phyloP scores from a whole-genome alignment of 2,329 filamentous ascomycete species.

The Verticillium longisporum region DNA sequence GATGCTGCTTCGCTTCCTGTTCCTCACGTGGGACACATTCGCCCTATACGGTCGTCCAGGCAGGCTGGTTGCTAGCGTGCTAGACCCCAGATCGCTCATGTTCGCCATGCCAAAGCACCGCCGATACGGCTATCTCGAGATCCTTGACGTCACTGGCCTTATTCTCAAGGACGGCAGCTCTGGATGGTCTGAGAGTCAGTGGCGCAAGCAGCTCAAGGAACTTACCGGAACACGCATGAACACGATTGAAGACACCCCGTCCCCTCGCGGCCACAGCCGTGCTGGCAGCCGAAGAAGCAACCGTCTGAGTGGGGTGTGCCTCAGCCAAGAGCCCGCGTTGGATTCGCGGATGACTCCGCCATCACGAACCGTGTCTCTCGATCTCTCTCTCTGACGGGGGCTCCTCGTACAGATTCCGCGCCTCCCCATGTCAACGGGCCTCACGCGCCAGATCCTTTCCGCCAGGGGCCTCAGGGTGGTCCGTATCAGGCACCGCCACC shows the following conservation, averaged over 20 bases:
- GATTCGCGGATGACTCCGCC: constrained; percentile 49
- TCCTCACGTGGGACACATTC: constrained; percentile 92
- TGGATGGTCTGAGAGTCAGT: constrained; percentile 78
- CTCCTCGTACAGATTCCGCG: constrained; percentile 42
- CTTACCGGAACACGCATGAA: constrained; percentile 75
- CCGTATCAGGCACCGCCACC: constrained; percentile 25
- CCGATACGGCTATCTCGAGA: constrained; percentile 85
- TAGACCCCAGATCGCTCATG: constrained; percentile 88
- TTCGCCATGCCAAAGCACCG: constrained; percentile 92
- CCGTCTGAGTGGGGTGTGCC: constrained; percentile 36
- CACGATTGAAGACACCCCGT: constrained; percentile 39
- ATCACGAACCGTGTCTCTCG: constrained; percentile 42
- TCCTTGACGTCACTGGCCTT: constrained; percentile 73
- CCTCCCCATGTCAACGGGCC: constrained; percentile 34
- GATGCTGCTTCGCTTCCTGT: constrained; percentile 87
- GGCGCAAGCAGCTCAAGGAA: constrained; percentile 85
- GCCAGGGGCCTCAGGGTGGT: constrained; percentile 20
- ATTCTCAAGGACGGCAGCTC: constrained; percentile 73
- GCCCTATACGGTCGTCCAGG: constrained; percentile 83
- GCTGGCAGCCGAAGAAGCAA: constrained; percentile 49
- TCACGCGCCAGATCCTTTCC: constrained; percentile 13
- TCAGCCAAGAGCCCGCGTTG: constrained; percentile 39
- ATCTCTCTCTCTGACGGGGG: constrained; percentile 39
- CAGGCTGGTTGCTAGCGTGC: constrained; percentile 77
- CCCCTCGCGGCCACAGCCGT: constrained; percentile 22